A percentile compares a stretch with the other conserved stretches of the same genome.
These are phyloP conservation scores for Henckelia pumila DNA, from an alignment of 257 asterid genomes.

Conservation along the genomic window DNA sequence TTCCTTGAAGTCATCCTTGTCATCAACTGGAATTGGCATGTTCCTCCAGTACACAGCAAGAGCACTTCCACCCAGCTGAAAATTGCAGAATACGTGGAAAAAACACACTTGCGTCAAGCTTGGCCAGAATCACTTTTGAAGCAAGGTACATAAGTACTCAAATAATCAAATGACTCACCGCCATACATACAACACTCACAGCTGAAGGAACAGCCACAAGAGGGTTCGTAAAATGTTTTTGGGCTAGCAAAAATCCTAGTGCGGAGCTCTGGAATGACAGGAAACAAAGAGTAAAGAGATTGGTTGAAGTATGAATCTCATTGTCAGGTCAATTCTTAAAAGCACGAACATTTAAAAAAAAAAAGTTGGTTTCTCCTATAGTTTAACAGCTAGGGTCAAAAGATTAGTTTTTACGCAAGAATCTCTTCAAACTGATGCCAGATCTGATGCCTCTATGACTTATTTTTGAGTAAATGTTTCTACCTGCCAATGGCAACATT, in stretches of 20 bases:
- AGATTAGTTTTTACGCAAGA: background rate
- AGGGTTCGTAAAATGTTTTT: slow-evolving; percentile 92
- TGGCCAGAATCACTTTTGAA: slow-evolving; percentile 10
- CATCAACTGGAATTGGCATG: slow-evolving; percentile 73
- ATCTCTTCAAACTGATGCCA: background rate
- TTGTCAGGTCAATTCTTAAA: background rate
- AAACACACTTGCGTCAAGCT: background rate
- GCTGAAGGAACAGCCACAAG: slow-evolving; percentile 98
- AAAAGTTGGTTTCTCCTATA: background rate
- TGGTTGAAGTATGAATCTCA: background rate
- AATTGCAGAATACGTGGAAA: background rate
- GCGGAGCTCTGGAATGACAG: slow-evolving; percentile 74
- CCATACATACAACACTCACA: slow-evolving; percentile 98
- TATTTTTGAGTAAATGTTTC: background rate
- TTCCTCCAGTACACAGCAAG: slow-evolving; percentile 96
- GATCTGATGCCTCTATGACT: background rate
- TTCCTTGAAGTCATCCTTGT: slow-evolving; percentile 97
- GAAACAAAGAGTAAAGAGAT: background rate
- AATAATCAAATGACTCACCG: slow-evolving; percentile 48
- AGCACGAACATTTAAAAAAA: background rate
- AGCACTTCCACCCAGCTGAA: slow-evolving; percentile 95
- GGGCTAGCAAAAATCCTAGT: slow-evolving; percentile 88
- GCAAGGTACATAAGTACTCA: background rate
- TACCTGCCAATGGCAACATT: too few relatives aligned
- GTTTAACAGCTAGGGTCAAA: background rate